Conservation (phyloP, 1,284 basidiomycete genomes). For the Heterobasidion irregulare region DNA sequence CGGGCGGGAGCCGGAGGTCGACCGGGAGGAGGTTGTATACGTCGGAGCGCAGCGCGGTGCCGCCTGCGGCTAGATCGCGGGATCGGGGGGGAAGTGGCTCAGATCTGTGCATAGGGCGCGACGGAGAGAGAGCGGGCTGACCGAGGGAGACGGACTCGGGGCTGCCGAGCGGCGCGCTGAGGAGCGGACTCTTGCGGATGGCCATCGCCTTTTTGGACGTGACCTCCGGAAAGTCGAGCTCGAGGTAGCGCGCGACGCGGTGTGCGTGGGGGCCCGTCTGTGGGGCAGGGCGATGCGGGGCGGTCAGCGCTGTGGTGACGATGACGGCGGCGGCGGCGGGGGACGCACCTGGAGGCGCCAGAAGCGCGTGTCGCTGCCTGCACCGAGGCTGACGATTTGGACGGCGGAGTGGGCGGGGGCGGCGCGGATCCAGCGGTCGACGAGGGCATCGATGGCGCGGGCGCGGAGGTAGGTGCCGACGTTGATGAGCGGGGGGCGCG, state of each 20-base stretch:
- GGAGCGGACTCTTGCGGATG: slow-evolving; percentile 62
- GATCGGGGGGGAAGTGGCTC: background rate
- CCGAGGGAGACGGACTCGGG: slow-evolving; percentile 34
- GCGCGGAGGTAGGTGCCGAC: slow-evolving; percentile 89
- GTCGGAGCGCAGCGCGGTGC: slow-evolving; percentile 53
- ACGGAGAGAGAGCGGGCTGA: slow-evolving; percentile 16
- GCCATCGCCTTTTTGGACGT: slow-evolving; percentile 79
- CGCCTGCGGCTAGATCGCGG: slow-evolving; percentile 47
- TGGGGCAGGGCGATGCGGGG: too few species aligned
- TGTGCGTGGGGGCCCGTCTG: slow-evolving; percentile 46
- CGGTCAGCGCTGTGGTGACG: background rate
- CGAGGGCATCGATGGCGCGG: slow-evolving; percentile 72
- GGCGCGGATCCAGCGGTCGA: slow-evolving; percentile 60
- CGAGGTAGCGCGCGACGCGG: slow-evolving; percentile 60
- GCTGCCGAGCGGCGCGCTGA: slow-evolving; percentile 47
- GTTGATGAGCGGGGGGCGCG: slow-evolving; percentile 86
- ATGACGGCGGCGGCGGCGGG: background rate
- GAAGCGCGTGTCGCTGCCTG: slow-evolving; percentile 90
- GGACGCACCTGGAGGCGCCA: slow-evolving; percentile 82
- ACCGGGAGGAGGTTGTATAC: slow-evolving; percentile 71
- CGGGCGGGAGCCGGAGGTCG: slow-evolving; percentile 58
- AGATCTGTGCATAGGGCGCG: background rate
- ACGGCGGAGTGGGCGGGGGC: slow-evolving; percentile 25
- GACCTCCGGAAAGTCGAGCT: slow-evolving; percentile 86
- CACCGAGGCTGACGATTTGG: slow-evolving; percentile 87